Evolutionary conservation across 805 yeast species (phyloP), one percentile per base, ranked within the genome.

Genomic region (Wickerhamiella sergipiensis): DNA sequence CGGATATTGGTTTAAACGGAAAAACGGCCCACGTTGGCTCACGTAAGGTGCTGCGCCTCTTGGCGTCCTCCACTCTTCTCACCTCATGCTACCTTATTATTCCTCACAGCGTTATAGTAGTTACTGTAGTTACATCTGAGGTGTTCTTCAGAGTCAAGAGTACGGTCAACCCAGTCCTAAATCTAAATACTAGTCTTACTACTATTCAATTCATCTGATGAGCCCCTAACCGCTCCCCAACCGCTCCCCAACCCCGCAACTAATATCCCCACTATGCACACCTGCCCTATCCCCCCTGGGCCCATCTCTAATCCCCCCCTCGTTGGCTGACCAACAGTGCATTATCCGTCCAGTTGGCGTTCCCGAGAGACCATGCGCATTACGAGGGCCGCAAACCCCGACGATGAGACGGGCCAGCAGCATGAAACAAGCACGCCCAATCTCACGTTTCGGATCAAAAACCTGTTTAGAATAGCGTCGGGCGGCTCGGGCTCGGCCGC

Each of bases 381-480:
- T 6, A 23, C 46, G 26, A 43, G 24, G 31, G 23, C 33, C 13
- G n/a, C 21, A 12, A 21, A 22, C 15, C 13, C 49, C 22, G 49
- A 46, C 9, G 38, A 18, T 19, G 44, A 46, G 17, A 13, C 18
- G 5, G 33, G 19, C 31, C 26, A 24, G 26, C 40, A 29, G 22
- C 48, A 33, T 15, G 40, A 31, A 3, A n/a, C 13, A 5, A 15
- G 12, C n/a, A 9, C 46, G 15, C 31, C 50, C 8, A 45, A 42
- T 13, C 22, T 55, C 22, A 44, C 55, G 5, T 48, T 45, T 38
- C 33, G 50, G 31, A 36, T 55, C 39, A 46, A 46, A n/a, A 54
- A 48, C 44, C 22, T 55, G 22, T 54, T 55, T 45, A 39, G 53
- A 12, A 43, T 53, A 6, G 26, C 52, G 33, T 24, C 46, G 38